Conservation (phyloP, 352 stramenopile genomes). For the Phytophthora boehmeriae region DNA sequence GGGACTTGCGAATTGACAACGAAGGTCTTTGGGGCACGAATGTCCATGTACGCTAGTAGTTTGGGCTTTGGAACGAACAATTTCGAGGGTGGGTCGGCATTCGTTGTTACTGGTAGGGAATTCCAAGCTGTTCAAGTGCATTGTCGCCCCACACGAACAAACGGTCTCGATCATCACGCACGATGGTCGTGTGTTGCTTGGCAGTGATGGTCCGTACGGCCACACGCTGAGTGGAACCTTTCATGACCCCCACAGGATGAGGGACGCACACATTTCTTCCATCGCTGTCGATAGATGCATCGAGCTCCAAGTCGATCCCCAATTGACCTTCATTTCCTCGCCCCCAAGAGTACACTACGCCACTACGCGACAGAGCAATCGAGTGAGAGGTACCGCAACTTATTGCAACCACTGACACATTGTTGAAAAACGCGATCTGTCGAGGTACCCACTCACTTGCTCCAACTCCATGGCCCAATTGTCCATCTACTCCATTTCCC, state of each 20-base stretch:
- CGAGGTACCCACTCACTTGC: constrained; percentile 69
- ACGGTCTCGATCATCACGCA: constrained; percentile 50
- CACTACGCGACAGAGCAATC: constrained; percentile 46
- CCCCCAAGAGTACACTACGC: constrained; percentile 67
- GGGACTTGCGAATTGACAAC: not conserved
- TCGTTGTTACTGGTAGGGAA: constrained; percentile 9
- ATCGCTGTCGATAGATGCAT: constrained; percentile 3
- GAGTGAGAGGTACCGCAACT: constrained; percentile 56
- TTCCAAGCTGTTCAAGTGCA: constrained; percentile 39
- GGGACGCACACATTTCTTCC: constrained; percentile 18
- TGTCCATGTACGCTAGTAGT: constrained; percentile 53
- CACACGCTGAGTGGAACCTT: constrained; percentile 31
- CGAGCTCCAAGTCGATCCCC: constrained; percentile 21
- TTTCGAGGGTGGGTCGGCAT: constrained; percentile 9
- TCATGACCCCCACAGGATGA: constrained; percentile 22
- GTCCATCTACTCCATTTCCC: constrained; percentile 61
- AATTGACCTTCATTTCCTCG: constrained; percentile 58
- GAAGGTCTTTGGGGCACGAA: constrained; percentile 24
- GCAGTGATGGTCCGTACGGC: constrained; percentile 40
- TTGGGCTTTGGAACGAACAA: constrained; percentile 32
- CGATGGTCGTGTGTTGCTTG: constrained; percentile 37
- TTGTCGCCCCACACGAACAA: constrained; percentile 67
- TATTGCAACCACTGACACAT: constrained; percentile 32
- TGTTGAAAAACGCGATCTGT: constrained; percentile 54
- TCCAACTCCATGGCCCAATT: constrained; percentile 51